A percentile compares a stretch with the other conserved stretches of the same genome.
phyloP scores from a whole-genome alignment of 352 stramenopile genomes.

The Globisporangium spinosum region DNA sequence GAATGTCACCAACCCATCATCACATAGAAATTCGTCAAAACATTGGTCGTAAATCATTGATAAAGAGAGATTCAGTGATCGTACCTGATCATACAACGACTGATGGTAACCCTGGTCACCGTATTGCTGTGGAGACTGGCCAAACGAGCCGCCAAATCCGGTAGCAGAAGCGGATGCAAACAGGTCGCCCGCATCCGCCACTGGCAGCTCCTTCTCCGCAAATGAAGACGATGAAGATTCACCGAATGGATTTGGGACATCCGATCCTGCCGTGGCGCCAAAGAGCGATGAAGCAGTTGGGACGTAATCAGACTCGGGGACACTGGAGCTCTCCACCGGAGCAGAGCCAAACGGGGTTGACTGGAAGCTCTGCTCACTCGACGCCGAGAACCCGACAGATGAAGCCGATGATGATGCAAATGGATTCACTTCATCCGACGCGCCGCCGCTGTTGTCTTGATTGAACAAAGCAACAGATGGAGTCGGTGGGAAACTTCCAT shows the following conservation, averaged over 20 bases:
- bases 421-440: constrained; percentile 33
- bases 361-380: constrained; percentile 11
- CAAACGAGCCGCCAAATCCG: constrained; percentile 35
- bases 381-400: constrained; percentile 26
- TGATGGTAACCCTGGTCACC: constrained; percentile 31
- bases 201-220: constrained; percentile 46
- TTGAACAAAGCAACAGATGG: constrained; percentile 23
- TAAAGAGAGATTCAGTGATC: neutral
- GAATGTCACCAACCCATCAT: neutral
- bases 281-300: constrained; percentile 60
- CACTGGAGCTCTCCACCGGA: constrained; percentile 2
- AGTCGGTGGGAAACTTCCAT: constrained; percentile 13
- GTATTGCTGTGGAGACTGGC: constrained; percentile 23
- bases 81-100: constrained; percentile 35
- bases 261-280: constrained; percentile 38
- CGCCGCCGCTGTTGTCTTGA: constrained; percentile 15
- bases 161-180: constrained; percentile 43
- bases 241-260: constrained; percentile 53
- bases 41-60: neutral
- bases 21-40: neutral
- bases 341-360: constrained; percentile 14
- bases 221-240: constrained; percentile 23
- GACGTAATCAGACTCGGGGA: constrained; percentile 16
- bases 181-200: constrained; percentile 49
- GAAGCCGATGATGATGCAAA: constrained; percentile 35